Percentiles rank a stretch among this genome's conserved stretches.
These are phyloP conservation scores for Penicillium freii DNA, from an alignment of 2,329 filamentous ascomycete species.

Conservation along the genomic window DNA sequence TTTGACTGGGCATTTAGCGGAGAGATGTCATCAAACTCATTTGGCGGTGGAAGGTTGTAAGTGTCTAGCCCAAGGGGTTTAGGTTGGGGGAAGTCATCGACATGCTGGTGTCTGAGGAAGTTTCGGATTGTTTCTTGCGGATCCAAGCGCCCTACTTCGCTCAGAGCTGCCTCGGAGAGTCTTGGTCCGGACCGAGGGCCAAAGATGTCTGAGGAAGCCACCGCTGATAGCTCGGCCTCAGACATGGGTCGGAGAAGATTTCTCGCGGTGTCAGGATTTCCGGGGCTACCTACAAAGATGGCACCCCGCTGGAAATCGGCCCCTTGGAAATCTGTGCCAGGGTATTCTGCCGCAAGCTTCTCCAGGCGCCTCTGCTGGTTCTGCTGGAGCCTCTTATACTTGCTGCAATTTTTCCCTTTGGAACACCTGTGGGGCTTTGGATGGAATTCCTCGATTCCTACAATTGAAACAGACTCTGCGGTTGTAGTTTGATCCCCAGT, in stretches of 20 bases:
- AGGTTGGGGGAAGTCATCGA: slow-evolving; percentile 19
- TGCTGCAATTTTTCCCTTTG: slow-evolving; percentile 82
- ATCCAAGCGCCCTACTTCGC: slow-evolving; percentile 48
- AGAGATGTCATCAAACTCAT: background rate
- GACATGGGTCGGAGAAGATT: slow-evolving; percentile 62
- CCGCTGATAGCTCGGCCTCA: slow-evolving; percentile 74
- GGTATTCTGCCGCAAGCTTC: slow-evolving; percentile 72
- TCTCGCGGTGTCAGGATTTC: slow-evolving; percentile 65
- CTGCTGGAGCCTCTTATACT: slow-evolving; percentile 73
- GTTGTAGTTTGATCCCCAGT: slow-evolving; percentile 46
- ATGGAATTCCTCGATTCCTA: slow-evolving; percentile 85
- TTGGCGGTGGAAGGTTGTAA: background rate
- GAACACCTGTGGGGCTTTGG: slow-evolving; percentile 75
- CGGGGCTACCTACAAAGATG: slow-evolving; percentile 74
- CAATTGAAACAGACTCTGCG: slow-evolving; percentile 82
- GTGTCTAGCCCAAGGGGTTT: background rate
- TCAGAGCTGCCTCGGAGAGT: slow-evolving; percentile 65
- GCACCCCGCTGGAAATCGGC: slow-evolving; percentile 54
- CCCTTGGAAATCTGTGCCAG: slow-evolving; percentile 61
- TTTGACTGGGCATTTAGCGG: background rate
- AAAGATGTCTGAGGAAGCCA: slow-evolving; percentile 87
- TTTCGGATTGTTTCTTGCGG: slow-evolving; percentile 91
- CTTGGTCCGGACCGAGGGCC: slow-evolving; percentile 54
- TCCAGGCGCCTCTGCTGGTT: slow-evolving; percentile 59
- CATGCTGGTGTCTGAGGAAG: slow-evolving; percentile 81